These are phyloP conservation scores for Ceratobasidium sp. DNA, from an alignment of 1,284 basidiomycete species.

Conservation along the genomic window DNA sequence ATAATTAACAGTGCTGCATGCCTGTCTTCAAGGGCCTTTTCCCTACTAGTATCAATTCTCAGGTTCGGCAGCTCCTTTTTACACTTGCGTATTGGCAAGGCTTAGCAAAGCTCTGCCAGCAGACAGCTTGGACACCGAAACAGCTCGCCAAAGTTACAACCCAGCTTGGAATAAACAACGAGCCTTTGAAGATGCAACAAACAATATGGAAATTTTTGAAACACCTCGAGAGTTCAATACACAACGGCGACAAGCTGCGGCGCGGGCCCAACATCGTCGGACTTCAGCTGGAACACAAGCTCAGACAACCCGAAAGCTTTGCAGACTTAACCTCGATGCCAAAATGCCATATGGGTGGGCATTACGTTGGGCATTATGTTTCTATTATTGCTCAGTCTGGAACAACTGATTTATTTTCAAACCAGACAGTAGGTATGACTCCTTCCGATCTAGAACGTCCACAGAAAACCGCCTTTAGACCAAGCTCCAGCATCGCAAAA, in stretches of 20 bases:
- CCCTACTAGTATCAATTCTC: constrained; percentile 21
- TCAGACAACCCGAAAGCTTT: neutral
- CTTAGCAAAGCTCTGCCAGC: constrained; percentile 4
- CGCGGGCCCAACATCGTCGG: neutral
- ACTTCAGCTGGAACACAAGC: neutral
- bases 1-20: constrained; percentile 48
- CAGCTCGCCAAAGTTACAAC: constrained; percentile 40
- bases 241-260: constrained; percentile 24
- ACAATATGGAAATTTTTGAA: constrained; percentile 45
- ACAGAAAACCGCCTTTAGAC: constrained; percentile 24
- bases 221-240: constrained; percentile 46
- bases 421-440: constrained; percentile 47
- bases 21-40: constrained; percentile 52
- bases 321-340: constrained; percentile 47
- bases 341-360: constrained; percentile 51
- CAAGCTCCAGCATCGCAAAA: constrained; percentile 42
- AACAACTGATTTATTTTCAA: constrained; percentile 51
- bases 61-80: neutral
- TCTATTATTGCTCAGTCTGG: constrained; percentile 48
- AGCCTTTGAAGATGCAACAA: constrained; percentile 44
- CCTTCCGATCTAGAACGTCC: neutral
- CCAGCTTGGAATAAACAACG: constrained; percentile 43
- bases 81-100: neutral
- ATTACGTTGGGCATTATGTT: no score
- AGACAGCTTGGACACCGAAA: neutral